Base-by-base conservation (phyloP, 2,329 filamentous ascomycete species). In the Pseudocercospora ulei region DNA sequence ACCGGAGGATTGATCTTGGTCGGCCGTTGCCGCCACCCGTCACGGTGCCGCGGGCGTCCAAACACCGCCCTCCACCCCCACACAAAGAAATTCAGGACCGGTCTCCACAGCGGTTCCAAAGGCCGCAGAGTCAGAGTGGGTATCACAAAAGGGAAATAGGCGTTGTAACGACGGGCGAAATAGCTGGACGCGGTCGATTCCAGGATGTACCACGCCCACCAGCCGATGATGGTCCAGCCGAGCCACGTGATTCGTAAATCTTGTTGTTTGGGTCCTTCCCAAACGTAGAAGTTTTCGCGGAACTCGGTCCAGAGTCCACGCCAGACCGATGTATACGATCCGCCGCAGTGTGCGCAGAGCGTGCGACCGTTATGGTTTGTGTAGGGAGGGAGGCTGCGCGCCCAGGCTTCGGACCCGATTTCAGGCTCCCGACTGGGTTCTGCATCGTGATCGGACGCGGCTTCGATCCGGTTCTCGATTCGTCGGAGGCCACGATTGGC, bases 71-170 rank as follows among this genome's bases (percentile, higher is more conserved):
- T 36, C 24, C 16, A 26, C 18, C 22, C 24, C 41, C 41, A 33
- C 26, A 38, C n/a, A 37, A 18, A 14, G 18, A 31, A 7, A 31
- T 44, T 34, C 23, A 50, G 52, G 4, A 59, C 35, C 3, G 63
- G 62, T 3, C 45, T 38, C 58, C 61, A 63, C 35, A 64, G 40
- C 19, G 51, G 53, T 18, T 60, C 43, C 4, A 65, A 52, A 3
- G 58, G 60, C 12, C 65, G 56, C 30, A 64, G 71, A 2, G 74
- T 41, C 52, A 76, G 63, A 2, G 71, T 75, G 2, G 71, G 69
- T 3, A 74, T 62, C 3, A 74, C 71, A 43, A 67, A 72, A 0
- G 73, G 73, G 35, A 67, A 72, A 13, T 60, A 52, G 0, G 74
- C 38, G 8, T 37, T 24, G 44, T 73, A 60, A 12, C 64, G 64